Base-by-base conservation (phyloP, 2,329 filamentous ascomycete species). In the Eurotiales sp. region DNA sequence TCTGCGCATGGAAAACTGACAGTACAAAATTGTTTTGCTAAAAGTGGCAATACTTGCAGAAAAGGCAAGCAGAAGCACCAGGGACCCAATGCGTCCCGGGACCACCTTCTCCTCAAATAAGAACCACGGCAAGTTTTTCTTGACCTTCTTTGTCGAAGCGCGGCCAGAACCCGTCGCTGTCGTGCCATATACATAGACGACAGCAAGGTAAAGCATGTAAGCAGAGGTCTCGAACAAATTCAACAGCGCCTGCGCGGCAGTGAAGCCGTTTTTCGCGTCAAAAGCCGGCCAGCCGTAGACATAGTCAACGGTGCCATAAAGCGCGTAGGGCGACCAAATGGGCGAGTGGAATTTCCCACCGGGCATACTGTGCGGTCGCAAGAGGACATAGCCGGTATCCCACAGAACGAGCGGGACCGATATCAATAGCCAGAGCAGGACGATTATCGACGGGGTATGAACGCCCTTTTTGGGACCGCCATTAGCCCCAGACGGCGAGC, bases 281-380 rank as follows among this genome's bases (percentile, higher is more conserved):
- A 80, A 89, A 3, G 86, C 85, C 60, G 85, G 84, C 75, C 80
- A 85, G 36, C 90, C 89, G 72, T 96, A 96, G 27, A 92, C 77
- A 67, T 90, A 77, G 70, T 96, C 90, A 58, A 95, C 76, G 46
- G 77, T 74, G 52, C 86, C 88, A 72, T 96, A 95, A 1, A 95
- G 81, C 62, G 80, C 82, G 72, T 96, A 96, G 0, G 88, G 89
- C 25, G 72, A 73, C 80, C 82, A 96, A 37, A 95, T 61, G 1
- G 87, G 87, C 59, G 73, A 78, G 72, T 95, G 88, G 47, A 86
- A 74, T 42, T 69, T 71, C 14, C 90, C 90, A 59, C 88, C 88
- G 0, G 85, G 82, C 87, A 96, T 93, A 52, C 84, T 87, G 68
- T 85, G 81, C 25, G 90, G 90, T 17, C 90, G 87, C 49, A 88